Percentiles rank a stretch among this genome's conserved stretches.
Evolutionary conservation across 441 rosid species (phyloP).

Genomic region (Dalechampia spathulata): DNA sequence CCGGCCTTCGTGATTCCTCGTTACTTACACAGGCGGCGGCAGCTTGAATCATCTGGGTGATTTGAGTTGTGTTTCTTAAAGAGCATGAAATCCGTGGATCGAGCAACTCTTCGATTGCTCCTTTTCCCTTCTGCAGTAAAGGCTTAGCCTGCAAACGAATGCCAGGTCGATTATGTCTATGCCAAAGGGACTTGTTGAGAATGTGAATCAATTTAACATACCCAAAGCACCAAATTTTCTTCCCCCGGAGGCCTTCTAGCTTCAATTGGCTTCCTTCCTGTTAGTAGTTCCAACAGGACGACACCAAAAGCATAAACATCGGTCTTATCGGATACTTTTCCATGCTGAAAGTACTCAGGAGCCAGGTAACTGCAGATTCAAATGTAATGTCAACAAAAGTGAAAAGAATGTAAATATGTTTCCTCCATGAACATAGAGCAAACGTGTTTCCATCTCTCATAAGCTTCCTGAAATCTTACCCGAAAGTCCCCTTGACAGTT

Average conservation of each 20-base stretch:
- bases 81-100: conserved; percentile 54
- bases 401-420: not conserved
- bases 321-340: conserved; percentile 88
- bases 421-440: not conserved
- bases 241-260: conserved; percentile 69
- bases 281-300: conserved; percentile 76
- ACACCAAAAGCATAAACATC: conserved; percentile 98
- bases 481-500: conserved; percentile 98
- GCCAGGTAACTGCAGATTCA: conserved; percentile 64
- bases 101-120: conserved; percentile 55
- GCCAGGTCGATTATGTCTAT: not conserved
- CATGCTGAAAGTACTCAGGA: conserved; percentile 97
- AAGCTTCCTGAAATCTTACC: conserved; percentile 36
- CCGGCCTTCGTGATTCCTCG: conserved; percentile 82
- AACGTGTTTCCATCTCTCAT: not conserved
- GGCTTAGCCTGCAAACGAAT: conserved; percentile 73
- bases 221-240: conserved; percentile 93
- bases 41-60: conserved; percentile 64
- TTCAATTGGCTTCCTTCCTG: conserved; percentile 90
- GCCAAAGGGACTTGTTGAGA: too few relatives aligned
- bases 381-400: conserved; percentile 5
- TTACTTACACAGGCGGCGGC: conserved; percentile 68
- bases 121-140: conserved; percentile 60
- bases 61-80: conserved; percentile 37
- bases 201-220: too few relatives aligned